Percentiles rank a stretch among this genome's conserved stretches.
Evolutionary conservation across 2,329 filamentous ascomycete species (phyloP).

Genomic region (Hirsutella thompsonii): DNA sequence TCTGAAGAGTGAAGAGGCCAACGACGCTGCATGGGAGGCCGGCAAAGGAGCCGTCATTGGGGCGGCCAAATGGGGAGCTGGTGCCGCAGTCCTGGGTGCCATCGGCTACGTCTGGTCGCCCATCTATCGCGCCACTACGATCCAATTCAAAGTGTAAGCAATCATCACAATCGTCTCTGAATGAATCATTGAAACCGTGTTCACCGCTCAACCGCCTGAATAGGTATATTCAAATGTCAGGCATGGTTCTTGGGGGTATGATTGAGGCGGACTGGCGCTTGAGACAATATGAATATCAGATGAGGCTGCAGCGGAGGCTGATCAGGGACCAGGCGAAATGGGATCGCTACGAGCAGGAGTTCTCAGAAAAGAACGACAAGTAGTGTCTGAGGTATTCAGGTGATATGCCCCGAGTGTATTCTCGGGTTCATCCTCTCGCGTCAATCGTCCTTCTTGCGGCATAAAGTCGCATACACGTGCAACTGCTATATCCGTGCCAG

Average conservation of each 20-base stretch:
- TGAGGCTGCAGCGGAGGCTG: conserved; percentile 52
- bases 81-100: conserved; percentile 46
- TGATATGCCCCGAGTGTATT: not conserved
- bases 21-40: conserved; percentile 59
- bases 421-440: not conserved
- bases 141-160: conserved; percentile 66
- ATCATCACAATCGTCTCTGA: not conserved
- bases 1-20: conserved; percentile 52
- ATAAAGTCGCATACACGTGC: no score
- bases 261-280: conserved; percentile 61
- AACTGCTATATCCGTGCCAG: no score
- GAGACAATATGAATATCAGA: conserved; percentile 50
- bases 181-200: not conserved
- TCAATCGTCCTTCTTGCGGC: not conserved
- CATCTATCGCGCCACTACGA: conserved; percentile 57
- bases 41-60: conserved; percentile 53
- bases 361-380: conserved; percentile 28
- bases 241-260: conserved; percentile 68
- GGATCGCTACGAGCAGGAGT: conserved; percentile 53
- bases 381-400: conserved; percentile 1
- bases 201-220: not conserved
- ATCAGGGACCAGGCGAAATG: conserved; percentile 54
- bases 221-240: conserved; percentile 75
- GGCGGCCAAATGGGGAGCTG: conserved; percentile 61
- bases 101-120: conserved; percentile 54